These are phyloP conservation scores for sweet orange (Citrus sinensis) DNA, from an alignment of 345 rosid species.

Conservation along the genomic window DVS_A1.0 CM039161.1:404001-404500, in stretches of 20 bases:
- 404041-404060: not conserved
- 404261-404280: too few relatives aligned
- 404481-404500: not conserved
- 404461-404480: not conserved
- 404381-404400: not conserved
- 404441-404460: slow-evolving; percentile 18
- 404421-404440: slow-evolving; percentile 8
- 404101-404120: not conserved
- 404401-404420: slow-evolving; percentile 53
- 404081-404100: not conserved
- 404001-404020: not conserved
- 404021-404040: not conserved
- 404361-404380: not conserved
- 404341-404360: not conserved
- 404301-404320: too few relatives aligned
- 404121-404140: not conserved
- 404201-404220: too few relatives aligned
- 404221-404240: too few relatives aligned
- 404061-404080: not conserved
- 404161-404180: not conserved
- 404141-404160: not conserved
- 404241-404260: too few relatives aligned
- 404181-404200: too few relatives aligned
- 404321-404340: too few relatives aligned
- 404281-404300: too few relatives aligned